Percentiles rank a stretch among this genome's conserved stretches.
These are phyloP conservation scores for Globisporangium mamillatum DNA, from an alignment of 352 stramenopile species.

Conservation along the genomic window DNA sequence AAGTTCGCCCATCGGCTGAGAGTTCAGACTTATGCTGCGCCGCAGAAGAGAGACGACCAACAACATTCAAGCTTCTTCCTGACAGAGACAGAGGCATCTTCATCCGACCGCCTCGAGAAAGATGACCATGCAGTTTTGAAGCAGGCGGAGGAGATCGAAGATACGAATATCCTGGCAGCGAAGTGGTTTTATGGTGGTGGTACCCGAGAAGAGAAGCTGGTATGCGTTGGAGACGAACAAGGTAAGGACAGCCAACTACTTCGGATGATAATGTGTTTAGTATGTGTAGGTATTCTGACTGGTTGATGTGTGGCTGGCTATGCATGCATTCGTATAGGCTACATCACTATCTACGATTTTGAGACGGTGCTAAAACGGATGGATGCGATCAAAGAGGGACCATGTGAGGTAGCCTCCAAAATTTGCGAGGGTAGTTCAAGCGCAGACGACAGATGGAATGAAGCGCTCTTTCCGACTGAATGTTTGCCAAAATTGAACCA, in stretches of 20 bases:
- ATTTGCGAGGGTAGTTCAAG: neutral
- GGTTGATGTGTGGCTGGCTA: neutral
- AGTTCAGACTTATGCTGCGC: neutral
- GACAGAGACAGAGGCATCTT: constrained; percentile 10
- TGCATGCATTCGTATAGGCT: constrained; percentile 16
- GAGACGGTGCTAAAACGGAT: constrained; percentile 7
- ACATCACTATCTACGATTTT: constrained; percentile 34
- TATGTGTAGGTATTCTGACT: neutral
- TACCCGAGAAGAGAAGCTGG: constrained; percentile 17
- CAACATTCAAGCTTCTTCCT: constrained; percentile 13
- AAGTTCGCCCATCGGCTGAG: constrained; percentile 9
- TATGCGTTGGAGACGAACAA: constrained; percentile 42
- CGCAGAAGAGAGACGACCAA: constrained; percentile 6
- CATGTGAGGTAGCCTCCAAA: neutral
- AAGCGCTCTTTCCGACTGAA: neutral
- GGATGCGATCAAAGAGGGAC: neutral
- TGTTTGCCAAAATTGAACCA: constrained; percentile 19
- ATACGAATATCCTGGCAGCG: constrained; percentile 16
- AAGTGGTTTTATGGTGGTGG: constrained; percentile 26
- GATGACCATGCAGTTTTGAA: neutral
- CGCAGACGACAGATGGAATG: neutral
- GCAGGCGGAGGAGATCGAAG: neutral
- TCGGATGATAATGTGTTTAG: neutral
- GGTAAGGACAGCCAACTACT: constrained; percentile 9
- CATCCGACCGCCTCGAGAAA: neutral